Evolutionary conservation across 2,329 filamentous ascomycete genomes (phyloP).

Genomic region (Phymatotrichopsis omnivora): DNA sequence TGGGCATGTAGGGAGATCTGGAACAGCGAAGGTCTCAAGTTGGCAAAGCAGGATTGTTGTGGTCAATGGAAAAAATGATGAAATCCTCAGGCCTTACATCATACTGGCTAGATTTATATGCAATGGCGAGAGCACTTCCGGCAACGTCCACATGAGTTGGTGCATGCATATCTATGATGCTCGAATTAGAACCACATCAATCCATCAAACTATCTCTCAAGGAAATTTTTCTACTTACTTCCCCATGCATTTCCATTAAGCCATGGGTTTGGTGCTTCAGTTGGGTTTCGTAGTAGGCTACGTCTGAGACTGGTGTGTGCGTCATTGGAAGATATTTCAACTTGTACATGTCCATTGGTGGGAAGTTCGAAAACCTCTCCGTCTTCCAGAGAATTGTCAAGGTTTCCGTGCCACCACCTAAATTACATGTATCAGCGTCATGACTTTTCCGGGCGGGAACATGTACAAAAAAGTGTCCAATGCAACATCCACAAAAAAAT

Average conservation of each 20-base stretch:
- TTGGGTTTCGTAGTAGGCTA: conserved; percentile 14
- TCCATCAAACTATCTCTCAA: too few relatives aligned
- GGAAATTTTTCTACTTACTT: conserved; percentile 4
- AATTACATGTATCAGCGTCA: conserved; percentile 5
- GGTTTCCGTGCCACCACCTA: conserved; percentile 26
- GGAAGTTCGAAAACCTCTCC: conserved; percentile 15
- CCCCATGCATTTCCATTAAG: conserved; percentile 22
- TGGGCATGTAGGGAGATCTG: conserved; percentile 21
- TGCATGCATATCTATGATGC: conserved; percentile 18
- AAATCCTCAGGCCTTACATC: conserved; percentile 19
- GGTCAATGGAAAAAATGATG: conserved; percentile 19
- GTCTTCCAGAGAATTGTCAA: conserved; percentile 19
- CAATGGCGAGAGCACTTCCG: conserved; percentile 22
- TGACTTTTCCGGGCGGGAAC: too few relatives aligned
- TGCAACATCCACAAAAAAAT: too few relatives aligned
- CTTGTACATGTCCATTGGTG: conserved; percentile 12
- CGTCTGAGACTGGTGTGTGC: conserved; percentile 14
- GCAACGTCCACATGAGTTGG: conserved; percentile 18
- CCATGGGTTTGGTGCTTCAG: conserved; percentile 18
- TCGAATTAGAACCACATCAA: too few relatives aligned
- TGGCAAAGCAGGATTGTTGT: conserved; percentile 22
- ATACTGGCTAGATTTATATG: conserved; percentile 18
- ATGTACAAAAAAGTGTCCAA: too few relatives aligned
- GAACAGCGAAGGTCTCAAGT: conserved; percentile 16
- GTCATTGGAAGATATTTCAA: conserved; percentile 23